Base-by-base conservation (phyloP, 805 yeast species). In the Candida awuae region DNA sequence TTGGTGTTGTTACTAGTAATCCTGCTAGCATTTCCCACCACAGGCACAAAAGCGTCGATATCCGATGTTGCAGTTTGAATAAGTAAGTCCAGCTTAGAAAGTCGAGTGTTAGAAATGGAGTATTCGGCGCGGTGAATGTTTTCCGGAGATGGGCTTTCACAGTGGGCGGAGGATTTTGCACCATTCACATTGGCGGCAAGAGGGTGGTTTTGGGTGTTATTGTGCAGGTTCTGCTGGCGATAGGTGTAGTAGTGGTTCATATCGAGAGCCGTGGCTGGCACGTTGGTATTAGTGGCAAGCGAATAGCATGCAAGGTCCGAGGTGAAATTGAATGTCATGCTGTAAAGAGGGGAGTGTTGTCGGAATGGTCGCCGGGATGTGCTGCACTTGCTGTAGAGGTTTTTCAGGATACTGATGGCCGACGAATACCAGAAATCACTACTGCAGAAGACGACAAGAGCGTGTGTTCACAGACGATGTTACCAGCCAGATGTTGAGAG, bases 31-130 rank as follows among this genome's bases (percentile, higher is more conserved):
- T n/a, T n/a, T n/a, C n/a, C n/a, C n/a, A n/a, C n/a, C n/a, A n/a
- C n/a, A n/a, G n/a, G n/a, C n/a, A n/a, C n/a, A n/a, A n/a, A n/a
- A n/a, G n/a, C n/a, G n/a, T n/a, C n/a, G n/a, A n/a, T n/a, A n/a
- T n/a, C n/a, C n/a, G n/a, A n/a, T 3, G 60, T 49, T 1, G 62
- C 62, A 4, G 62, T 58, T 29, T 56, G 59, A 36, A 58, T 54
- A 6, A 58, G 42, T 10, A 58, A 37, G 26, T 58, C 62, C 15
- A 58, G 23, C 35, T 56, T 57, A 5, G 59, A 51, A 17, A 45
- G 49, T 17, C 26, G 9, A 36, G 1, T 2, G 19, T 25, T 4
- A 33, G 12, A 9, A 15, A 13, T 15, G 32, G 20, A 18, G 27
- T 19, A 15, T 8, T 25, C 8, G 29, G 29, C 8, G 32, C 23